phyloP scores from a whole-genome alignment of 805 yeast genomes.

The Suhomyces emberorum region DNA sequence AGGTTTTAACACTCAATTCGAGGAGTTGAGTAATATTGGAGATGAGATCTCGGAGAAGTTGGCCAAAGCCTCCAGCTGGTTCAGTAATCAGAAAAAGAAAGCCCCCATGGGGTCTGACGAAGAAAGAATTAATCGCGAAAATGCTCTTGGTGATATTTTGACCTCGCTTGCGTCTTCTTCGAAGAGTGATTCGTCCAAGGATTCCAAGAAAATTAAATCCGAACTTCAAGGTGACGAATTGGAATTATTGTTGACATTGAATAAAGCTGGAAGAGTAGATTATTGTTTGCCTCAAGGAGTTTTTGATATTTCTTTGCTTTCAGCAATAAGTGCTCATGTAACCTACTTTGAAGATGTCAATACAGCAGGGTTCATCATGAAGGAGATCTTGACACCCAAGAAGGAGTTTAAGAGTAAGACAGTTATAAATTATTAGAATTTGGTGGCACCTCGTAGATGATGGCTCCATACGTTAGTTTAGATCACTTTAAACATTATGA shows the following conservation, averaged over 20 bases:
- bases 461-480: too few species aligned
- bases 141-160: constrained; percentile 41
- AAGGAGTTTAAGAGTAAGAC: neutral
- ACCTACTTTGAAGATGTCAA: constrained; percentile 85
- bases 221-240: constrained; percentile 28
- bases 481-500: too few species aligned
- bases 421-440: too few species aligned
- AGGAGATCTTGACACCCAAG: constrained; percentile 50
- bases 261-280: constrained; percentile 77
- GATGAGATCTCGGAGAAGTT: constrained; percentile 36
- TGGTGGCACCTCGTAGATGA: too few species aligned
- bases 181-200: constrained; percentile 14
- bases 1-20: constrained; percentile 50
- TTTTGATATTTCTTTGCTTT: constrained; percentile 73
- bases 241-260: constrained; percentile 44
- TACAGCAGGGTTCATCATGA: constrained; percentile 73
- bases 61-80: constrained; percentile 38
- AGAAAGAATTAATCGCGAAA: constrained; percentile 23
- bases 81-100: constrained; percentile 9
- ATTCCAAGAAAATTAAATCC: constrained; percentile 18
- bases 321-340: constrained; percentile 85
- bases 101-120: constrained; percentile 8
- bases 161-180: constrained; percentile 22
- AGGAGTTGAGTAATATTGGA: constrained; percentile 37
- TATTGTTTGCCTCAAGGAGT: constrained; percentile 74